Evolutionary conservation across 768 basidiomycete species (phyloP), one percentile per base, ranked within the genome.

Genomic region (Omphalotus guepiniiformis): DNA sequence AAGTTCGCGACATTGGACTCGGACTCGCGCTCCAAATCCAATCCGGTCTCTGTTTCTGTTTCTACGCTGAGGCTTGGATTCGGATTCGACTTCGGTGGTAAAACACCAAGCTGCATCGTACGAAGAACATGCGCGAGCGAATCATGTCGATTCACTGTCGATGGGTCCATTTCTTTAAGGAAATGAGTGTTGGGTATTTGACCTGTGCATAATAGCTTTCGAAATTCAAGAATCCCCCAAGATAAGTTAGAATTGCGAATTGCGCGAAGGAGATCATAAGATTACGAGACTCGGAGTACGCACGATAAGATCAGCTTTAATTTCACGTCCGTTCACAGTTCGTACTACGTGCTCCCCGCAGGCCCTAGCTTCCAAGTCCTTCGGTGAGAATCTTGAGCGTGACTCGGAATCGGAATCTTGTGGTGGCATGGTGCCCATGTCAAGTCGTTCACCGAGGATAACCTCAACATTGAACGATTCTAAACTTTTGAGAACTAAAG

Each of bases 151-250:
- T 72, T 65, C 9, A 80, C 65, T 1, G 72, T 67, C 11, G 54
- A 48, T 2, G 67, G 58, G 55, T 78, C 72, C 64, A 78, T 67
- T 1, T 55, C 55, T 18, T 53, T 57, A 2, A 85, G 61, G 29
- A 83, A 53, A 1, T 54, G 57, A 0, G 80, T 79, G 56, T 83
- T 82, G 15, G 80, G 80, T 6, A 55, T 62, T 59, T 83, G 82
- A 6, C 82, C 82, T 0, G 80, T 82, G 53, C 82, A 82, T 1
- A 81, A 63, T 8, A 83, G 71, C 79, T 80, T 32, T 6, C 6
- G 8, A 38, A 21, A 18, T 8, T 21, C 32, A 4, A 16, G 34
- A 13, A 19, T 21, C n/a, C n/a, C 16, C 9, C 3, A 25, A 19
- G 6, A 12, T 28, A 7, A 48, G 37, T 2, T 8, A 18, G 12